Percentiles rank a stretch among this genome's conserved stretches.
Conservation (phyloP, 2,329 filamentous ascomycete species). For the Aspergillus terreus region DNA sequence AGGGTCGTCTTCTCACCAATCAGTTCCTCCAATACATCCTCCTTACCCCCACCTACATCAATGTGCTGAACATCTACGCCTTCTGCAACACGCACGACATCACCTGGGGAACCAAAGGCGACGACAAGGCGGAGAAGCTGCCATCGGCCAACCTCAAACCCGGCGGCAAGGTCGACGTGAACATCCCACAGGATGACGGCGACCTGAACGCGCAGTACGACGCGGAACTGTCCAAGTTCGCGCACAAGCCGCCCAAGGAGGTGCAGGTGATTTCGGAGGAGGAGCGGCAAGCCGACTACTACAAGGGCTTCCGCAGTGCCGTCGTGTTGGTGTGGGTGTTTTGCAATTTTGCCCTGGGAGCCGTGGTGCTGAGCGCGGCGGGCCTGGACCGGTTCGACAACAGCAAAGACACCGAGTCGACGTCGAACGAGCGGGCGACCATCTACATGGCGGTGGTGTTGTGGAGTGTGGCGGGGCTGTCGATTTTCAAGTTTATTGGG, state of each 20-base stretch:
- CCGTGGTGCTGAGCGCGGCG: conserved; percentile 80
- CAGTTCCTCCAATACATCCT: conserved; percentile 88
- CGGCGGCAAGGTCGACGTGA: conserved; percentile 89
- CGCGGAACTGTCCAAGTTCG: conserved; percentile 71
- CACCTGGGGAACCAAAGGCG: conserved; percentile 96
- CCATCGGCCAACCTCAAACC: conserved; percentile 86
- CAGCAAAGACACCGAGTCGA: conserved; percentile 31
- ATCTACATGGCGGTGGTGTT: conserved; percentile 85
- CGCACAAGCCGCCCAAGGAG: conserved; percentile 69
- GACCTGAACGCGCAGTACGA: conserved; percentile 96
- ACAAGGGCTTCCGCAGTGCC: conserved; percentile 88
- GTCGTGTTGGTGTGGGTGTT: conserved; percentile 97
- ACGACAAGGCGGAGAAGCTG: conserved; percentile 90
- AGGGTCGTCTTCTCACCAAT: conserved; percentile 1
- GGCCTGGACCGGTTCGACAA: conserved; percentile 68
- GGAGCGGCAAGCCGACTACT: conserved; percentile 96
- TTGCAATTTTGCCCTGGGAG: conserved; percentile 83
- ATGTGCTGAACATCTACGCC: conserved; percentile 97
- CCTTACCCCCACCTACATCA: conserved; percentile 93
- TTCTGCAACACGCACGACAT: conserved; percentile 99
- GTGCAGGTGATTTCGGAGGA: conserved; percentile 46
- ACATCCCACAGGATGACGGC: conserved; percentile 80
- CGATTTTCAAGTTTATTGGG: conserved; percentile 81
- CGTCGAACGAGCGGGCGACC: conserved; percentile 57
- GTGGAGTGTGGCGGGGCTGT: conserved; percentile 83